Percentiles rank a stretch among this genome's conserved stretches.
These are phyloP conservation scores for Coemansia aciculifera DNA, from an alignment of 192 early-diverging fungal species.

Conservation along the genomic window DNA sequence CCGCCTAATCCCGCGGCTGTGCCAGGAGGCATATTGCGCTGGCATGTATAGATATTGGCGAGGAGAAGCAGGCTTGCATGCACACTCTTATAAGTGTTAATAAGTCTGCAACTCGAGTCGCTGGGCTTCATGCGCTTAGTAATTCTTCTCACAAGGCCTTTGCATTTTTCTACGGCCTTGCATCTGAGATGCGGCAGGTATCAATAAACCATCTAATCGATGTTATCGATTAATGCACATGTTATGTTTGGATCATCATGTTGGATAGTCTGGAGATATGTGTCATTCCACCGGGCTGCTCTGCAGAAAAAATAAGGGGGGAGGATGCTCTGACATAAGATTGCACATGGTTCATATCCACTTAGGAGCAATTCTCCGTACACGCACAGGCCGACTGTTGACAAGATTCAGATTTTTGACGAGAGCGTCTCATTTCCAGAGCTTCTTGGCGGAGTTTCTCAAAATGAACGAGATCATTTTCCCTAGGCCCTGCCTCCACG, in stretches of 20 bases:
- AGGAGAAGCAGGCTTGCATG: too few species aligned
- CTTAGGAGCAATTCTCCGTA: neutral
- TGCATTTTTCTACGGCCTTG: too few species aligned
- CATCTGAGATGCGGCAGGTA: too few species aligned
- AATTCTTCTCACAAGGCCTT: too few species aligned
- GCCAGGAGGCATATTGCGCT: too few species aligned
- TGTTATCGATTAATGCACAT: neutral
- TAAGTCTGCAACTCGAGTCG: too few species aligned
- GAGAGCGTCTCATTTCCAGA: constrained; percentile 20
- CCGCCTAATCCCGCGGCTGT: too few species aligned
- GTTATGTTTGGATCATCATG: neutral
- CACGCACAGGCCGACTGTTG: constrained; percentile 7
- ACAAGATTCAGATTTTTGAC: neutral
- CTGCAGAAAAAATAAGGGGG: neutral
- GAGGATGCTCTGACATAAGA: neutral
- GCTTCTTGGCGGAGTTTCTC: constrained; percentile 42
- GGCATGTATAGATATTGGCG: too few species aligned
- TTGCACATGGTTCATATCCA: neutral
- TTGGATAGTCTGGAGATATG: neutral
- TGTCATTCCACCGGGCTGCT: neutral
- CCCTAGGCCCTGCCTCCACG: neutral
- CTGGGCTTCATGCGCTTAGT: too few species aligned
- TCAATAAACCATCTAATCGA: neutral
- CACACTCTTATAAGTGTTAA: too few species aligned
- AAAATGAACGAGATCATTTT: constrained; percentile 41